Percentiles rank a stretch among this genome's conserved stretches.
Evolutionary conservation across 2,329 filamentous ascomycete genomes (phyloP).

Genomic region (Fusarium buharicum): DNA sequence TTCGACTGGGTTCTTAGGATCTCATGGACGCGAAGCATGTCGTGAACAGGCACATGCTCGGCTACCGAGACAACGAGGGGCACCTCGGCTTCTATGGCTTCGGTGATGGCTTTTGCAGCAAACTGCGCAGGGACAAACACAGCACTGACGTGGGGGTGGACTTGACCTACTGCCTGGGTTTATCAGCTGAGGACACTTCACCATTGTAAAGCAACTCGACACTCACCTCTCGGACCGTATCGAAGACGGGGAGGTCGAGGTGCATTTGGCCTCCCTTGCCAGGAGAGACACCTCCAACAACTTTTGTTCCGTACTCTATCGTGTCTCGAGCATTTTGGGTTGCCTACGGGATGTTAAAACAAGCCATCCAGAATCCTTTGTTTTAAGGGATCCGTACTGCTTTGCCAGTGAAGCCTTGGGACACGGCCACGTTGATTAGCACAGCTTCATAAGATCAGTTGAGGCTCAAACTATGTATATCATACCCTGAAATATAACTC

Average conservation of each 20-base stretch:
- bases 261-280: constrained; percentile 50
- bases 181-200: rapidly evolving
- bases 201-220: no score
- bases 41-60: constrained; percentile 82
- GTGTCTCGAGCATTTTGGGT: constrained; percentile 53
- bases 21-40: constrained; percentile 76
- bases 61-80: constrained; percentile 82
- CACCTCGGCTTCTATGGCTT: constrained; percentile 81
- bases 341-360: constrained; percentile 43
- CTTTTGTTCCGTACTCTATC: constrained; percentile 52
- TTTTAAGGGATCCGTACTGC: constrained; percentile 42
- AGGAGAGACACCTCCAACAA: constrained; percentile 54
- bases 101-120: constrained; percentile 74
- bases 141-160: constrained; percentile 71
- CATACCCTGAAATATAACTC: constrained; percentile 53
- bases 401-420: constrained; percentile 52
- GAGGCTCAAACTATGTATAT: neutral
- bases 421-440: neutral
- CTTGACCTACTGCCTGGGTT: constrained; percentile 47
- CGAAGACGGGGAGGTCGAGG: constrained; percentile 51
- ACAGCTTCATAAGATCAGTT: no score
- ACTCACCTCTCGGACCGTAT: constrained; percentile 49
- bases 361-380: no score
- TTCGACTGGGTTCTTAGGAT: constrained; percentile 77
- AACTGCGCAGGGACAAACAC: constrained; percentile 78